Base-by-base conservation (phyloP, 1,139 yeast genomes). In the Candida labiduridarum region DNA sequence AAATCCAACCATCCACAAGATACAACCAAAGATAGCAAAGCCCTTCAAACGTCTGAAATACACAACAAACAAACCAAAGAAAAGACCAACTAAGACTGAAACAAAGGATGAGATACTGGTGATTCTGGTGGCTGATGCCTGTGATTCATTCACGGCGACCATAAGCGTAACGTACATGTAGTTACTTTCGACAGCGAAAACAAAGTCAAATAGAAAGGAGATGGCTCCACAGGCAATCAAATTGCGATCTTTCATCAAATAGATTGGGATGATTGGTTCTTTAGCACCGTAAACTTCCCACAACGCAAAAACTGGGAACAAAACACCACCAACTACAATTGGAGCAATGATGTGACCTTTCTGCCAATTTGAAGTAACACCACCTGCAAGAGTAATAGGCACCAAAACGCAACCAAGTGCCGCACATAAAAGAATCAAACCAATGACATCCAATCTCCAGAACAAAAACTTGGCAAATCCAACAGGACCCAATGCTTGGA, bases 351-450 rank as follows among this genome's bases (percentile, higher is more conserved):
- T 69, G 45, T 60, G 57, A 16, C 63, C 77, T 43, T 59, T 52
- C 41, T 58, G 46, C 77, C 77, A 72, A 42, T 60, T 62, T 16
- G 62, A 55, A 6, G 59, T 52, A 33, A 61, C 59, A 49, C 73
- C 74, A 45, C 74, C 76, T 18, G 77, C 76, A 39, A 73, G 57
- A 33, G 77, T 72, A 49, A 72, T 65, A 5, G 78, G 78, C 39
- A 67, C 72, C 50, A 73, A 66, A 44, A 72, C 60, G 58, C 72
- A 71, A 40, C 76, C 76, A 44, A 72, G 64, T 25, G 63, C 59
- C 16, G 64, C 71, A 48, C 61, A 59, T 48, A 71, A 56, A 33
- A 73, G 58, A 31, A 72, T 49, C 36, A 67, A 57, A 11, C 77
- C 77, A 49, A 71, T 58, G 35, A 72, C 48, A 54, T 72, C 78